phyloP scores from a whole-genome alignment of 176 grass and related monocot species.

The Bothriochloa decipiens region DNA sequence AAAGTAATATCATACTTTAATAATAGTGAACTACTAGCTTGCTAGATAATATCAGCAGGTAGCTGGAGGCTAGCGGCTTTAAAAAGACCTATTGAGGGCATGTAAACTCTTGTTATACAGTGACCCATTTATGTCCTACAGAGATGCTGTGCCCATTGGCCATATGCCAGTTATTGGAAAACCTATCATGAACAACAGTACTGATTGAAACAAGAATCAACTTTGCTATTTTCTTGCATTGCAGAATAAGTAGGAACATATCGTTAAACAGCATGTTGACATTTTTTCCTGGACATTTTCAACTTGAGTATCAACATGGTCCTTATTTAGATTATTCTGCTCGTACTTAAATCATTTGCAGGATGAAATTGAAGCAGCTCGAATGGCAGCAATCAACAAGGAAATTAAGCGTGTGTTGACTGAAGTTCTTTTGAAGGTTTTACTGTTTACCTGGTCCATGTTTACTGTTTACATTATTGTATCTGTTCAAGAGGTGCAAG shows the following conservation, averaged over 20 bases:
- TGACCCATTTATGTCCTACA: slow-evolving; percentile 7
- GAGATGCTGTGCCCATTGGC: neutral
- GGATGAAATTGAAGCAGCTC: slow-evolving; percentile 75
- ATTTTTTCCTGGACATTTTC: slow-evolving; percentile 1
- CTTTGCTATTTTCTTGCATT: neutral
- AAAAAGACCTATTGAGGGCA: slow-evolving; percentile 6
- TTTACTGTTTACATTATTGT: slow-evolving; percentile 22
- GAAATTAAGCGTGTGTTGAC: slow-evolving; percentile 97
- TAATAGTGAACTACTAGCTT: slow-evolving; percentile 17
- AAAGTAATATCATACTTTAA: neutral
- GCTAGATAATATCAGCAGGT: neutral
- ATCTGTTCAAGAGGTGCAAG: slow-evolving; percentile 22
- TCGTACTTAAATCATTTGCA: slow-evolving; percentile 45
- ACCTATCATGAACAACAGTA: neutral
- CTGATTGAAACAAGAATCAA: neutral
- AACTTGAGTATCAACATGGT: slow-evolving; percentile 1
- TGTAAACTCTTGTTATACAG: neutral
- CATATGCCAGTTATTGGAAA: slow-evolving; percentile 10
- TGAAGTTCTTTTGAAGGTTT: slow-evolving; percentile 93
- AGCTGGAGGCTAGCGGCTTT: neutral
- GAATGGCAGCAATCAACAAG: slow-evolving; percentile 68
- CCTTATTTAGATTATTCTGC: slow-evolving; percentile 28
- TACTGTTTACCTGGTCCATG: slow-evolving; percentile 23
- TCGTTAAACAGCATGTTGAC: neutral
- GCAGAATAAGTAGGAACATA: slow-evolving; percentile 14